Evolutionary conservation across 2,329 filamentous ascomycete genomes (phyloP).

Genomic region (Aspergillus bombycis): DNA sequence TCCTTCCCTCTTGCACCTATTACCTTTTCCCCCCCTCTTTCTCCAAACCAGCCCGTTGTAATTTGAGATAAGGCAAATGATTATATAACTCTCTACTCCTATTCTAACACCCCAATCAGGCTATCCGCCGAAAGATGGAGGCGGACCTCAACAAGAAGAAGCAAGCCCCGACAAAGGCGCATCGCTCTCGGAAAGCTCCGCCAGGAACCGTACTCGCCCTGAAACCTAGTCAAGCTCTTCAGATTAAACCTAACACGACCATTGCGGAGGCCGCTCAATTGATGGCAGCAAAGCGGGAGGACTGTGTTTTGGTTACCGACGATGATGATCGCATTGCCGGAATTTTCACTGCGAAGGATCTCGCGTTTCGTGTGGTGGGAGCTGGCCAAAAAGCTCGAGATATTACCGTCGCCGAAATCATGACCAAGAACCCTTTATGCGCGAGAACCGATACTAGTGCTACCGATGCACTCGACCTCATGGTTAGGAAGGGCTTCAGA

Average conservation of each 20-base stretch:
- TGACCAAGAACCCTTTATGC: conserved; percentile 99
- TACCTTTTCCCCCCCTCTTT: neutral
- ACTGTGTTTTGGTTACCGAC: conserved; percentile 96
- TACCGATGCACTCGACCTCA: conserved; percentile 93
- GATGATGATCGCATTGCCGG: conserved; percentile 97
- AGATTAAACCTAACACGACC: conserved; percentile 94
- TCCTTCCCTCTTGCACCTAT: neutral
- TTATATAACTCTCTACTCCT: conserved; percentile 1
- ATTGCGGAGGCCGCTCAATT: conserved; percentile 96
- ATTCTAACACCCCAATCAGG: conserved; percentile 57
- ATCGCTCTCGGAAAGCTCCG: conserved; percentile 88
- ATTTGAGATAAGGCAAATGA: neutral
- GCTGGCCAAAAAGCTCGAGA: conserved; percentile 84
- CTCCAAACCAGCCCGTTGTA: neutral
- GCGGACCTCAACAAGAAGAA: conserved; percentile 98
- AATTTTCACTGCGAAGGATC: conserved; percentile 98
- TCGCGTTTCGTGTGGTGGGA: conserved; percentile 95
- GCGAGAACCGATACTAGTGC: conserved; percentile 97
- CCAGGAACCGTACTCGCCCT: conserved; percentile 94
- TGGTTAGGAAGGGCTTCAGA: conserved; percentile 97
- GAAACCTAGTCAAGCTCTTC: conserved; percentile 91
- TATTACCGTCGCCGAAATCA: conserved; percentile 95
- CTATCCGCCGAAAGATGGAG: conserved; percentile 95
- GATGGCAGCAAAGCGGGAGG: conserved; percentile 98
- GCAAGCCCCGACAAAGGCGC: conserved; percentile 73